Evolutionary conservation across 331 rosid species (phyloP), one percentile per base, ranked within the genome.

Genomic region (Malus hybrid): DNA sequence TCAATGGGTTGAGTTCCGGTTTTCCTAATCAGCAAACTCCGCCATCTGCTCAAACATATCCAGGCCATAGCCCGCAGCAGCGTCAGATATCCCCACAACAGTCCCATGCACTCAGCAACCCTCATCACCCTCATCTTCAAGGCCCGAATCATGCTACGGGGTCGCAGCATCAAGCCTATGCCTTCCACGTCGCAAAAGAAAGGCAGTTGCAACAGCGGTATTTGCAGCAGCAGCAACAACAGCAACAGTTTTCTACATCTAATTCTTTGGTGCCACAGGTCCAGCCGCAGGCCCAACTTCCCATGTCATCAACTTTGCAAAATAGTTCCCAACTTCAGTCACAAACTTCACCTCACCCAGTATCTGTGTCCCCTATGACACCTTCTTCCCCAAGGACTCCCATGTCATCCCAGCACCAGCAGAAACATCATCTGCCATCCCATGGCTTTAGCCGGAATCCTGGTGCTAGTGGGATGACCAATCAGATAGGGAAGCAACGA

Each of bases 361-460:
- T 83, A 61, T 77, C 99, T 73, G 48, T 81, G 72, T 75, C 93
- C 62, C 87, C 96, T 56, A 79, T 65, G 75, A 86, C 97, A 71
- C 79, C 93, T 1, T 78, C 96, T 54, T 86, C 97, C 75, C 91
- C 97, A 28, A 62, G 86, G 86, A 87, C 88, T 63, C 83, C 93
- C 59, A 63, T 85, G 31, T 79, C 93, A 78, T 86, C 95, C 29
- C 97, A 87, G 82, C 91, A 85, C 76, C 99, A 85, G 82, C 95
- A 86, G 87, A 92, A 95, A 73, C 97, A 89, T 88, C 97, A 89
- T 75, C 80, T 85, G 16, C 88, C 89, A 24, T 89, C 90, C 75
- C 97, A 87, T 75, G 99, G 97, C 70, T 83, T 92, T 69, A 81
- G 79, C 80, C 86, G 97, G 80, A 92, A 87, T 87, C 87, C 93